Evolutionary conservation across 495 filamentous ascomycete species (phyloP).

Genomic region (Neurospora sp.): DNA sequence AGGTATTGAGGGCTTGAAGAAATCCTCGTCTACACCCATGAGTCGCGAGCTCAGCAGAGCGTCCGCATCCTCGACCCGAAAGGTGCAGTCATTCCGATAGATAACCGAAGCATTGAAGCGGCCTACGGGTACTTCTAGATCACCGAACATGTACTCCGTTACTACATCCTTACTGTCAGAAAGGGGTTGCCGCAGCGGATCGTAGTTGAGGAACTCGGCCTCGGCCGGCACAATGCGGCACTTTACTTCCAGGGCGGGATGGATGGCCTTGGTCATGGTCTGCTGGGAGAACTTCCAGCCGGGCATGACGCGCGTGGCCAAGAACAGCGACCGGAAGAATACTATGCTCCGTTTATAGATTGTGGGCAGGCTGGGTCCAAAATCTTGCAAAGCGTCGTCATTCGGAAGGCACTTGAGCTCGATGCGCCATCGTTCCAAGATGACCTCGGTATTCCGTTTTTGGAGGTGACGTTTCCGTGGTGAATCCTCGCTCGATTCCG

Average conservation of each 20-base stretch:
- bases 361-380: slow-evolving; percentile 64
- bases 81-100: slow-evolving; percentile 81
- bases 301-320: slow-evolving; percentile 71
- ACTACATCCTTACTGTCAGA: slow-evolving; percentile 57
- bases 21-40: slow-evolving; percentile 81
- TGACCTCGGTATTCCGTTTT: slow-evolving; percentile 50
- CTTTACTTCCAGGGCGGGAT: slow-evolving; percentile 58
- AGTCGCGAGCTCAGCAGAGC: slow-evolving; percentile 81
- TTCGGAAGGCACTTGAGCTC: slow-evolving; percentile 52
- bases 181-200: slow-evolving; percentile 63
- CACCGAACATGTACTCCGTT: slow-evolving; percentile 67
- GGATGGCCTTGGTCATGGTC: slow-evolving; percentile 53
- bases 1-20: slow-evolving; percentile 64
- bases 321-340: slow-evolving; percentile 85
- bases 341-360: slow-evolving; percentile 95
- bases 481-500: slow-evolving; percentile 43
- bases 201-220: slow-evolving; percentile 38
- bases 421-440: slow-evolving; percentile 85
- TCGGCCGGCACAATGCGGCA: slow-evolving; percentile 65
- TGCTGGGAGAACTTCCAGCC: slow-evolving; percentile 76
- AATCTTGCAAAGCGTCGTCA: slow-evolving; percentile 46
- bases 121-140: slow-evolving; percentile 77
- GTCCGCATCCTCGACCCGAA: slow-evolving; percentile 85
- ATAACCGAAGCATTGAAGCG: slow-evolving; percentile 69
- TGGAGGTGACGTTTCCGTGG: slow-evolving; percentile 21